Evolutionary conservation across 2,329 filamentous ascomycete species (phyloP).

Genomic region (Alternaria consortialis): DNA sequence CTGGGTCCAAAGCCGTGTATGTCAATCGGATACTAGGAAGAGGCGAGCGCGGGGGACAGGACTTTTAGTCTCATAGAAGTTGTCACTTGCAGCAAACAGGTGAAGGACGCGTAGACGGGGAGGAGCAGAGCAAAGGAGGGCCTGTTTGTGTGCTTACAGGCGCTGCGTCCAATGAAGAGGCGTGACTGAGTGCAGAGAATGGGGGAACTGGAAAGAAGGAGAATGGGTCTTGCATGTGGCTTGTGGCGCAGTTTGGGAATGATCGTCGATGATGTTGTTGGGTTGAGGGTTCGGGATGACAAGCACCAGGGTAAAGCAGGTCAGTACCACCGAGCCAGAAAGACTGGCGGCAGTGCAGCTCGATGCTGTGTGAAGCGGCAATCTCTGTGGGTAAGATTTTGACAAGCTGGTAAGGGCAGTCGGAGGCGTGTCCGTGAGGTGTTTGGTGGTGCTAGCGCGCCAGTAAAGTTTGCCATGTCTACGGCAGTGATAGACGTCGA

Average conservation of each 20-base stretch:
- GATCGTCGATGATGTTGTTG: conserved; percentile 12
- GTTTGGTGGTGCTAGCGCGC: background rate
- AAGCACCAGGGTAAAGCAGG: background rate
- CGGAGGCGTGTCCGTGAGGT: background rate
- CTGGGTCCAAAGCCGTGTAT: conserved; percentile 1
- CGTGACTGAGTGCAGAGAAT: background rate
- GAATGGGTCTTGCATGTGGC: conserved; percentile 12
- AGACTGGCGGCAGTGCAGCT: background rate
- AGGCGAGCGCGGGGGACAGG: conserved; percentile 6
- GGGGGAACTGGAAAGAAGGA: background rate
- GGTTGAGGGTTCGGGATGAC: conserved; percentile 4
- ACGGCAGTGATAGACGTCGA: background rate
- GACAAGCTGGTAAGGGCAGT: background rate
- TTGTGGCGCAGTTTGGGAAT: conserved; percentile 7
- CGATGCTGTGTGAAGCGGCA: conserved; percentile 14
- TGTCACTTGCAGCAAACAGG: conserved; percentile 6
- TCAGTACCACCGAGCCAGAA: background rate
- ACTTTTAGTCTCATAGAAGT: background rate
- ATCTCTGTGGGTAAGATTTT: background rate
- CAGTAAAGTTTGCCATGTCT: background rate
- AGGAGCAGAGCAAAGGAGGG: background rate
- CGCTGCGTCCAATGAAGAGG: conserved; percentile 16
- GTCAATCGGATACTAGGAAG: conserved; percentile 7
- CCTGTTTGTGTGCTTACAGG: conserved; percentile 5
- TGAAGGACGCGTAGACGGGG: background rate